Evolutionary conservation across 108 stramenopile genomes (phyloP).

Genomic region (Stephanodiscus triporus): DNA sequence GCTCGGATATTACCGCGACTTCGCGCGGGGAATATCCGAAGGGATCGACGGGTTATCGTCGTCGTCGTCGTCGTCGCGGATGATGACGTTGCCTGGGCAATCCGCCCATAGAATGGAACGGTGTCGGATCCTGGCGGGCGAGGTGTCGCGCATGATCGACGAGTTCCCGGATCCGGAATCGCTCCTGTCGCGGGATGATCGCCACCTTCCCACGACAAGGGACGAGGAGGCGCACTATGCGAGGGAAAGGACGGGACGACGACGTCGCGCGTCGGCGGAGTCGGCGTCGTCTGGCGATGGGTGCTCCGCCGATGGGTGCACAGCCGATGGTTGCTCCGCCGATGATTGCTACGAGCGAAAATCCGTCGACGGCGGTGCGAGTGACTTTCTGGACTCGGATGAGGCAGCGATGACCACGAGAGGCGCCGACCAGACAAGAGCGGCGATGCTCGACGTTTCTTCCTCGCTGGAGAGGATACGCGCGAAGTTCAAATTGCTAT

Average conservation of each 20-base stretch:
- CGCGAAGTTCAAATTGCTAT: conserved; percentile 38
- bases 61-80: background rate
- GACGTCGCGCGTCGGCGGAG: background rate
- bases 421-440: conserved; percentile 4
- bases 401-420: conserved; percentile 15
- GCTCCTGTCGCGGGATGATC: conserved; percentile 10
- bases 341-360: background rate
- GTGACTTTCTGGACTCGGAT: background rate
- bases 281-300: too few species aligned
- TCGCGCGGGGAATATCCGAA: conserved; percentile 19
- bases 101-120: conserved; percentile 23
- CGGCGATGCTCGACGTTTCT: conserved; percentile 24
- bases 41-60: background rate
- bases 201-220: too few species aligned
- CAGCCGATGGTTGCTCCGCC: background rate
- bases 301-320: too few species aligned
- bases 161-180: conserved; percentile 40
- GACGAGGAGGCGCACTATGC: background rate
- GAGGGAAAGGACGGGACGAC: background rate
- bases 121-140: conserved; percentile 21
- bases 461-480: conserved; percentile 28
- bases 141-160: conserved; percentile 20
- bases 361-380: too few species aligned
- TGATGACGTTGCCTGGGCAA: background rate
- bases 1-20: conserved; percentile 31